Percentiles rank a stretch among this genome's conserved stretches.
Evolutionary conservation across 257 asterid species (phyloP).

Genomic region (Gentiana macrophylla): DNA sequence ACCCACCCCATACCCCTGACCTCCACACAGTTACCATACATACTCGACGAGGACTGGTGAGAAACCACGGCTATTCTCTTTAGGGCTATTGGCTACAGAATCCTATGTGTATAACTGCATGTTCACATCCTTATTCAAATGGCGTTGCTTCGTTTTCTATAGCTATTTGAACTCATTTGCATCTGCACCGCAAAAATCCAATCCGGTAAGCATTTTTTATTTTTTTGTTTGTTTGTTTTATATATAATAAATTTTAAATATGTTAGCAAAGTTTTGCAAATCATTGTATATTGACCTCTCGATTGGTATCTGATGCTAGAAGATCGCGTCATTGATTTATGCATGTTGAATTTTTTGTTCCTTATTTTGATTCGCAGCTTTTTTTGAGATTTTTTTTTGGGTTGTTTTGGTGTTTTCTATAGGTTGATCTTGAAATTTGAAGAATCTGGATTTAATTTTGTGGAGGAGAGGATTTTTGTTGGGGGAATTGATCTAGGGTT

Average conservation of each 20-base stretch:
- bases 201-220: background rate
- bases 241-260: background rate
- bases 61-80: too few relatives aligned
- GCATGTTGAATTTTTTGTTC: background rate
- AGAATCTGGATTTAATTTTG: slow-evolving; percentile 4
- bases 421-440: slow-evolving; percentile 6
- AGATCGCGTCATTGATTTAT: background rate
- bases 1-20: too few relatives aligned
- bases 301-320: background rate
- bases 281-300: too few relatives aligned
- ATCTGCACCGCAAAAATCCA: background rate
- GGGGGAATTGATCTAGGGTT: slow-evolving; percentile 20
- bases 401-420: slow-evolving; percentile 1
- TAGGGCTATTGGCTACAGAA: too few relatives aligned
- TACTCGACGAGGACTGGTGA: too few relatives aligned
- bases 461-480: background rate
- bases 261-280: background rate
- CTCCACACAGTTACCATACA: too few relatives aligned
- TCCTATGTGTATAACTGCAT: too few relatives aligned
- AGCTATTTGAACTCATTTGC: background rate
- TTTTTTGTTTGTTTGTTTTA: too few relatives aligned
- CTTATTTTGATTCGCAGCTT: background rate
- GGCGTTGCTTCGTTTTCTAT: slow-evolving; percentile 11
- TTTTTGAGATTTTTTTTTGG: background rate
- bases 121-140: slow-evolving; percentile 1